Evolutionary conservation across 1,139 yeast genomes (phyloP).

Genomic region (Lodderomyces parapsilosis): DNA sequence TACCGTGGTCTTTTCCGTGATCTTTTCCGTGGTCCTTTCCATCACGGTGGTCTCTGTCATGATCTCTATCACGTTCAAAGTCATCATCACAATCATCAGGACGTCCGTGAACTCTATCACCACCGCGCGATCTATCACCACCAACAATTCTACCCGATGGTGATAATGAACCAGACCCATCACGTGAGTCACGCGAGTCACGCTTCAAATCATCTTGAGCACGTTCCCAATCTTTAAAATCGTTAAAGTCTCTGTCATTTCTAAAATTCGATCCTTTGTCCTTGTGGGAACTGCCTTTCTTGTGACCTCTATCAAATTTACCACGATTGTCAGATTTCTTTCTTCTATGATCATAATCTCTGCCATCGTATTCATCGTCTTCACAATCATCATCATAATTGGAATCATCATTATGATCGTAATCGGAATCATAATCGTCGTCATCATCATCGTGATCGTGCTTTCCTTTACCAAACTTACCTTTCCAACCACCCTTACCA

Average conservation of each 20-base stretch:
- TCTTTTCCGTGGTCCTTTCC: not conserved
- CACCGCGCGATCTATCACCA: not conserved
- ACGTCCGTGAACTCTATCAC: not conserved
- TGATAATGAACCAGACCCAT: not conserved
- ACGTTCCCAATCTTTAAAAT: conserved; percentile 2
- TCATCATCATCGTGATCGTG: conserved; percentile 4
- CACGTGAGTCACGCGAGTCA: not conserved
- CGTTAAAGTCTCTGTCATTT: not conserved
- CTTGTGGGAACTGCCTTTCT: not conserved
- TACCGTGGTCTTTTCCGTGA: not conserved
- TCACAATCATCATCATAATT: not conserved
- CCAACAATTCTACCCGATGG: not conserved
- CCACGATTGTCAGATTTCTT: conserved; percentile 2
- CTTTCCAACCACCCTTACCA: conserved; percentile 4
- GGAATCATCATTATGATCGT: not conserved
- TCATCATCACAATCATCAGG: conserved; percentile 3
- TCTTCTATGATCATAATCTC: not conserved
- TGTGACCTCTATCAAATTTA: not conserved
- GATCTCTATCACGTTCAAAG: not conserved
- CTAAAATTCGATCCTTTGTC: not conserved
- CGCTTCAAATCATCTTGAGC: not conserved
- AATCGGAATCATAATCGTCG: not conserved
- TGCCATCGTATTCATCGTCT: not conserved
- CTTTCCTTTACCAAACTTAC: conserved; percentile 1
- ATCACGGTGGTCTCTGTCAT: not conserved